Percentiles rank a stretch among this genome's conserved stretches.
phyloP scores from a whole-genome alignment of 2,329 filamentous ascomycete species.

The Trichoderma guizhouense region DNA sequence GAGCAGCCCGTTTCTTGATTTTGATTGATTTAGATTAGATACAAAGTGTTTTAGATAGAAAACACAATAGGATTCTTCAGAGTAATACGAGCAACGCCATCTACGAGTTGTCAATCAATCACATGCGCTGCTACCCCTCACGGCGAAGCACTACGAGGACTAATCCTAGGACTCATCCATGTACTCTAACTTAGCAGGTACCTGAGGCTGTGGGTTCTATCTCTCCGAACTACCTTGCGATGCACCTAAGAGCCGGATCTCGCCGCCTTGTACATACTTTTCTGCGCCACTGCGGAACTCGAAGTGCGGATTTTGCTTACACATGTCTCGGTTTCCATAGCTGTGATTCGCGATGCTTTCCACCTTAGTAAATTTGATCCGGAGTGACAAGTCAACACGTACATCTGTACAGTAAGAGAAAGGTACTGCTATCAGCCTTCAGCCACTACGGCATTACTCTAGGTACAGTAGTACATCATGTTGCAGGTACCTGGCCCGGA shows the following conservation, averaged over 20 bases:
- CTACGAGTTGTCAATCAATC: not conserved
- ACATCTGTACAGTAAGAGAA: not conserved
- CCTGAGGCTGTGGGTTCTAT: not conserved
- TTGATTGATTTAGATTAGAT: not conserved
- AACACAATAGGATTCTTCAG: not conserved
- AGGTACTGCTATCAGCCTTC: not conserved
- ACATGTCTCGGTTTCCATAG: not conserved
- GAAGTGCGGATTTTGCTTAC: not conserved
- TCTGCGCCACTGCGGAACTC: not conserved
- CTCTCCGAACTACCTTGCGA: not conserved
- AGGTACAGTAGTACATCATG: not conserved
- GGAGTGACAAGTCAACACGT: not conserved
- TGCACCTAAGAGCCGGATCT: not conserved
- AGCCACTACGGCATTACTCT: not conserved
- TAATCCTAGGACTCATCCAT: not conserved
- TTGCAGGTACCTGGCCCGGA: not conserved
- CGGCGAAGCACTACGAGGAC: not conserved
- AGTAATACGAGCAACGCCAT: not conserved
- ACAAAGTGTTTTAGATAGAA: not conserved
- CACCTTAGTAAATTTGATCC: not conserved
- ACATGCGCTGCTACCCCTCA: conserved; percentile 9
- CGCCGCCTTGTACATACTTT: not conserved
- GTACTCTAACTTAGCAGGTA: not conserved
- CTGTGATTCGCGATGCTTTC: not conserved
- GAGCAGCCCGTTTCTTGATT: not conserved